These are phyloP conservation scores for Austropuccinia psidii DNA, from an alignment of 1,284 basidiomycete genomes.

Conservation along the genomic window DNA sequence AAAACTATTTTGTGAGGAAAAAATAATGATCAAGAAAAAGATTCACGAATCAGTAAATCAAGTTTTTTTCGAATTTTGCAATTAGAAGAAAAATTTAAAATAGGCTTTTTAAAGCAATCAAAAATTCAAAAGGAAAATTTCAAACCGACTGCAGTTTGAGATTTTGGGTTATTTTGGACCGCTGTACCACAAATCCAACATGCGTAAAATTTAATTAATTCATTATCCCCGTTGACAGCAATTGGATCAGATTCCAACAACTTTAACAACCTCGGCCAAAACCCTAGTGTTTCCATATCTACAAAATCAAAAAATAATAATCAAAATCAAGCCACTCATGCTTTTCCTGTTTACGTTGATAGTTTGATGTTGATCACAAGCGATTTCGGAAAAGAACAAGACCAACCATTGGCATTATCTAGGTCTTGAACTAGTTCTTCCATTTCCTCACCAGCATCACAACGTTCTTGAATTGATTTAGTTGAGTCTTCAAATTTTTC, in stretches of 20 bases:
- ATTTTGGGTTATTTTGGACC: slow-evolving; percentile 36
- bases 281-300: slow-evolving; percentile 29
- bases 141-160: slow-evolving; percentile 26
- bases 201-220: slow-evolving; percentile 32
- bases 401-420: slow-evolving; percentile 29
- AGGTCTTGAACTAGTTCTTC: slow-evolving; percentile 33
- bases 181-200: slow-evolving; percentile 37
- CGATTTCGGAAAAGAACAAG: background rate
- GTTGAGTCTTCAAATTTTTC: slow-evolving; percentile 1
- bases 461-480: slow-evolving; percentile 3
- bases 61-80: no score
- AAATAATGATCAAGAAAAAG: no score
- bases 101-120: no score
- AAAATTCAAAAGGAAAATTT: no score
- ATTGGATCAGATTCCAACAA: slow-evolving; percentile 11
- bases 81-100: no score
- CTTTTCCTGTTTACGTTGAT: background rate
- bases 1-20: background rate
- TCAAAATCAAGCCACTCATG: background rate
- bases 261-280: slow-evolving; percentile 24
- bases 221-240: background rate
- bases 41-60: no score
- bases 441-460: slow-evolving; percentile 14
- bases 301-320: background rate
- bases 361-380: background rate